Base-by-base conservation (phyloP, 169 alveolate genomes). In the Plasmodium vivax region DNA sequence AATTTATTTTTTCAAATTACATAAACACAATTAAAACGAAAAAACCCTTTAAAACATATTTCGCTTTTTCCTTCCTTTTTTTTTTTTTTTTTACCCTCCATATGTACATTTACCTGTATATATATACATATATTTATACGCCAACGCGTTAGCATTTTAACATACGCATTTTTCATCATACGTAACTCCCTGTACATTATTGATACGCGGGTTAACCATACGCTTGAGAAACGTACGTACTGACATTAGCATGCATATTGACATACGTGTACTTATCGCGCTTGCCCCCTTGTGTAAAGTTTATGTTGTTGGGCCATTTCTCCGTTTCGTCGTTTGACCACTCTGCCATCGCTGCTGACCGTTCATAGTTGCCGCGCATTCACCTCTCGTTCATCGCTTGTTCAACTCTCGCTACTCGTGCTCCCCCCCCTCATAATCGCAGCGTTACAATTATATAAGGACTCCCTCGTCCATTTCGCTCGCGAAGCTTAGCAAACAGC, bases 61-160 rank as follows among this genome's bases (percentile, higher is more conserved):
- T 62, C 75, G 34, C 41, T 68, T 84, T 84, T 84, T 84, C 41
- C 16, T 84, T 71, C 56, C 9, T 74, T 62, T 62, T n/a, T 62
- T 62, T 8, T 62, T 27, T 62, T 62, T 16, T 56, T 16, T 16
- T 56, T n/a, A 62, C 34, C 27, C 34, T 62, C 36, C 12, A 27
- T 27, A 27, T 62, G 34, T 62, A 62, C 19, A 62, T 62, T 62
- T 27, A 62, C 75, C 12, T 62, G 75, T 27, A 27, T 62, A 62
- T 62, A 7, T 47, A 85, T 75, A 4, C 8, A 36, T 27, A 27
- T 62, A 62, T 62, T 4, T 47, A 85, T 75, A 4, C 8, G 43
- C 41, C 32, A 27, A 41, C 73, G 75, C 43, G 74, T 71, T 47
- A 47, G n/a, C 58, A 84, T 84, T 43, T 41, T 71, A 8, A 58